Conservation (phyloP, 192 early-diverging fungal species). For the Irineochytrium annulatum region DNA sequence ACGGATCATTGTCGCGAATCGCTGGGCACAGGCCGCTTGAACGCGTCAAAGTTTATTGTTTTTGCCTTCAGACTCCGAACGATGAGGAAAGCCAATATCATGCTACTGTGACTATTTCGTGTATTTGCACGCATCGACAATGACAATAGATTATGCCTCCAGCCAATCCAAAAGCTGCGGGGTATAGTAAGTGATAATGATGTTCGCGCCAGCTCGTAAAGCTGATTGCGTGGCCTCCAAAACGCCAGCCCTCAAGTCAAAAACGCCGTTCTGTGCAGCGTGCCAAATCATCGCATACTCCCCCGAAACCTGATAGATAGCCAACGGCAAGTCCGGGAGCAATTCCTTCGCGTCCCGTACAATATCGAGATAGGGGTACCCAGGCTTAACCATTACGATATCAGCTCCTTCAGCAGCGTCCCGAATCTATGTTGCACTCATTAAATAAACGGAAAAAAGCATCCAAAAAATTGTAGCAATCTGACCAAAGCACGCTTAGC, state of each 20-base stretch:
- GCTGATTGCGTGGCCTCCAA: slow-evolving; percentile 80
- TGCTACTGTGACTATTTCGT: too few relatives aligned
- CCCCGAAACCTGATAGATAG: slow-evolving; percentile 88
- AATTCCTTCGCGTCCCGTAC: slow-evolving; percentile 65
- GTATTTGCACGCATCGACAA: too few relatives aligned
- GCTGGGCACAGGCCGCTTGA: too few relatives aligned
- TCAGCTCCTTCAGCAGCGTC: slow-evolving; percentile 95
- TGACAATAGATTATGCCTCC: slow-evolving; percentile 29
- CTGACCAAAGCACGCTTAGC: slow-evolving; percentile 76
- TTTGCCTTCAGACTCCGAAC: too few relatives aligned
- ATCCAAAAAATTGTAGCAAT: too few relatives aligned
- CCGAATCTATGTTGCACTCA: slow-evolving; percentile 35
- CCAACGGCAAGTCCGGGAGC: slow-evolving; percentile 79
- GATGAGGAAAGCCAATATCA: too few relatives aligned
- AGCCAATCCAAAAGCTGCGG: slow-evolving; percentile 91
- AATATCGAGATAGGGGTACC: slow-evolving; percentile 90
- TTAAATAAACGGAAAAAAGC: background rate
- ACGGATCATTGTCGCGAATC: too few relatives aligned
- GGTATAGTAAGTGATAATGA: slow-evolving; percentile 96
- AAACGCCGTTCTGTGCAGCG: slow-evolving; percentile 76
- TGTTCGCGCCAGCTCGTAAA: slow-evolving; percentile 81
- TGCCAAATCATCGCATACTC: slow-evolving; percentile 70
- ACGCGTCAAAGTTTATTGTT: too few relatives aligned
- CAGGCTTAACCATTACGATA: slow-evolving; percentile 97
- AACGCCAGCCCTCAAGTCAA: slow-evolving; percentile 79